A percentile compares a stretch with the other conserved stretches of the same genome.
phyloP scores from a whole-genome alignment of 495 filamentous ascomycete species.

The Aspergillus bertholletiae region DNA sequence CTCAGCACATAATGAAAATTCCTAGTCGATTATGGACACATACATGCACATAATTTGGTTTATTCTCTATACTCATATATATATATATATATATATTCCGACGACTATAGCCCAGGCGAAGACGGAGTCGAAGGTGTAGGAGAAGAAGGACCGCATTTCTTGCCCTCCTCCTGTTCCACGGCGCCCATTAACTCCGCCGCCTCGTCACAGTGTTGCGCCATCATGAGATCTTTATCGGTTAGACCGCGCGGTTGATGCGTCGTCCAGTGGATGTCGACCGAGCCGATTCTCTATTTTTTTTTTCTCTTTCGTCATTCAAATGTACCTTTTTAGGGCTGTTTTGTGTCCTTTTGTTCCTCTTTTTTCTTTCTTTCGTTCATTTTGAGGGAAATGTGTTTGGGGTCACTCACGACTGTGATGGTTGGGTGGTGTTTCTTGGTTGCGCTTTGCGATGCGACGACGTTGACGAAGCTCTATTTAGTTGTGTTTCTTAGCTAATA shows the following conservation, averaged over 20 bases:
- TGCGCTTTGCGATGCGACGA: constrained; percentile 38
- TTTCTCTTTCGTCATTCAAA: no score
- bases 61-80: no score
- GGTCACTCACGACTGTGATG: constrained; percentile 40
- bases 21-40: no score
- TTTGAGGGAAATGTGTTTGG: no score
- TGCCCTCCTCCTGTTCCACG: constrained; percentile 31
- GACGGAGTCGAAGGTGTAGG: no score
- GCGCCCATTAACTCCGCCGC: constrained; percentile 41
- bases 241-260: constrained; percentile 71
- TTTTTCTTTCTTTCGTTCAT: not conserved
- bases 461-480: constrained; percentile 36
- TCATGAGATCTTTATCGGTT: constrained; percentile 60
- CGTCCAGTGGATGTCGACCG: constrained; percentile 60
- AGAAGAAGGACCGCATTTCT: constrained; percentile 29
- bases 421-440: constrained; percentile 45
- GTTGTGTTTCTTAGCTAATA: not conserved
- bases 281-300: constrained; percentile 37
- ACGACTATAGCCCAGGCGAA: no score
- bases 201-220: constrained; percentile 65
- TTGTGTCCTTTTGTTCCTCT: not conserved
- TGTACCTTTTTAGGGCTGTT: no score
- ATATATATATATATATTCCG: no score
- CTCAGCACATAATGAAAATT: no score
- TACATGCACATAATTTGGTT: no score